Conservation (phyloP, 2,329 filamentous ascomycete genomes). For the Exophiala viscosa region DNA sequence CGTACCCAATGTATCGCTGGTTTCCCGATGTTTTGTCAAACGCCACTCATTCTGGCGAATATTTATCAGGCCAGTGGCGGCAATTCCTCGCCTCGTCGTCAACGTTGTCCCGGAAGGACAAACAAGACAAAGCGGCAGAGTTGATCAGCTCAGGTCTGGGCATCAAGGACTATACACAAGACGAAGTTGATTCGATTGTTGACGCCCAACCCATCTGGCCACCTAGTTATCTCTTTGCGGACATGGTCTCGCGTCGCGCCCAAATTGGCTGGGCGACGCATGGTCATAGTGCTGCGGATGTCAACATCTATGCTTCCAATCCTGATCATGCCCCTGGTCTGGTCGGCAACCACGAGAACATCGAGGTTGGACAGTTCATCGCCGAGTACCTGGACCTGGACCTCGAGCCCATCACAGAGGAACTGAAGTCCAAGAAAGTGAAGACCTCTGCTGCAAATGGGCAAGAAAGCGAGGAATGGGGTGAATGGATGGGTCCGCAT, state of each 20-base stretch:
- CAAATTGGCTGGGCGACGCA: conserved; percentile 94
- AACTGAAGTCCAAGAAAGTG: conserved; percentile 52
- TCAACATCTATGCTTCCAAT: conserved; percentile 90
- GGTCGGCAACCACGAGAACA: conserved; percentile 90
- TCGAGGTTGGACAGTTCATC: conserved; percentile 80
- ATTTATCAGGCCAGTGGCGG: conserved; percentile 61
- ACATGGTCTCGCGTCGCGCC: conserved; percentile 84
- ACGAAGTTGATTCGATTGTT: conserved; percentile 67
- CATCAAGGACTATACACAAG: conserved; percentile 66
- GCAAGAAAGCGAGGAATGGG: conserved; percentile 19
- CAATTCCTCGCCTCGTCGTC: conserved; percentile 49
- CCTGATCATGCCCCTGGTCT: conserved; percentile 60
- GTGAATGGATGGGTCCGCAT: conserved; percentile 41
- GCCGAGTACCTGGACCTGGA: conserved; percentile 75
- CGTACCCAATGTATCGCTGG: conserved; percentile 72
- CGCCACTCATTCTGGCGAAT: conserved; percentile 69
- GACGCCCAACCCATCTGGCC: conserved; percentile 53
- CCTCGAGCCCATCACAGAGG: conserved; percentile 70
- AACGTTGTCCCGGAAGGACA: conserved; percentile 17
- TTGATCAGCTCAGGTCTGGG: conserved; percentile 70
- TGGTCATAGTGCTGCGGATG: conserved; percentile 88
- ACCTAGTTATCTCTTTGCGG: conserved; percentile 63
- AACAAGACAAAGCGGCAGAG: conserved; percentile 32
- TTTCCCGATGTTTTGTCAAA: conserved; percentile 78
- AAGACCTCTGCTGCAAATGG: conserved; percentile 16